Conservation (phyloP, 495 filamentous ascomycete species). For the Friedmanniomyces endolithicus region DNA sequence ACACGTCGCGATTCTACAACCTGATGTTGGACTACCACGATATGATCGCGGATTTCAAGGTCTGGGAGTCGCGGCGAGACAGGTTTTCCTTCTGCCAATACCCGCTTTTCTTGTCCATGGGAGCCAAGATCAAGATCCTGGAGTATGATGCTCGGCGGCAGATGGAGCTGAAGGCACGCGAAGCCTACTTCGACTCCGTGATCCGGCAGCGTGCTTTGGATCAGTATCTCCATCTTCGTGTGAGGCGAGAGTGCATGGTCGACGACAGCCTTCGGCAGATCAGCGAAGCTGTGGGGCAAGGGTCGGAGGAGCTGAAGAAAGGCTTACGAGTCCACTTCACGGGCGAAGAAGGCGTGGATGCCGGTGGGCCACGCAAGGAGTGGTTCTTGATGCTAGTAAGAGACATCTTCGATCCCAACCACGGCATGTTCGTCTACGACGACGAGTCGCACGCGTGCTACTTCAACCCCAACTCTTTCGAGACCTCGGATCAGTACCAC, state of each 20-base stretch:
- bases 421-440: constrained; percentile 87
- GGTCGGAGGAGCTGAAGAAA: constrained; percentile 86
- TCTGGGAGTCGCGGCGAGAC: constrained; percentile 64
- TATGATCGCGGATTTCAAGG: constrained; percentile 76
- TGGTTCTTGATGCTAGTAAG: constrained; percentile 89
- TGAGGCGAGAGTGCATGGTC: constrained; percentile 78
- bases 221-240: constrained; percentile 57
- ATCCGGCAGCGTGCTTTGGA: constrained; percentile 59
- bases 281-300: constrained; percentile 72
- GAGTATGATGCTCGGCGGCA: constrained; percentile 84
- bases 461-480: constrained; percentile 85
- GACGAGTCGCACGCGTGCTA: constrained; percentile 92
- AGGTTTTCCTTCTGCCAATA: constrained; percentile 90
- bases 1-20: constrained; percentile 80
- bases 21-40: constrained; percentile 75
- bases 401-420: constrained; percentile 83
- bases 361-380: constrained; percentile 82
- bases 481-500: constrained; percentile 89
- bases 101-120: constrained; percentile 86
- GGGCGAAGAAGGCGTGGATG: constrained; percentile 87
- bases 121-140: constrained; percentile 84
- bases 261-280: constrained; percentile 82
- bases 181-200: constrained; percentile 86
- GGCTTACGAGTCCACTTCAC: constrained; percentile 75
- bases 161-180: constrained; percentile 80